Evolutionary conservation across 306 rosid species (phyloP), one percentile per base, ranked within the genome.

Genomic region (Vigna trinervia): DNA sequence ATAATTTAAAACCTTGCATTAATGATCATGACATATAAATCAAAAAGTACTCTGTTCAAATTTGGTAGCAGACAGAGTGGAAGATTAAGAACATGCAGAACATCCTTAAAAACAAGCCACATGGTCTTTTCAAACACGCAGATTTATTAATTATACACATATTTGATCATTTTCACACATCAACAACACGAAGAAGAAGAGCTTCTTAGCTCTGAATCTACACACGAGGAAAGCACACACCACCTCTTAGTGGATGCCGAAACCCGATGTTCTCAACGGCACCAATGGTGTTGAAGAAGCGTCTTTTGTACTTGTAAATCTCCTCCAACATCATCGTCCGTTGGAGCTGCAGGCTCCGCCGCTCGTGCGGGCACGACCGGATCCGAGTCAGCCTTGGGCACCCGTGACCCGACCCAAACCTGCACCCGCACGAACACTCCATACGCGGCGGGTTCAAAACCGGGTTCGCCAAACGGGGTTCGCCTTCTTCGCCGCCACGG

Each of bases 191-290:
- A 60, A 12, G 15, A 46, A 68, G 38, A 26, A 28, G 19, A 61
- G 17, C 45, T 28, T 28, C 65, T 59, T 75, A 11, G n/a, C 17
- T 7, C 12, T 17, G 20, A 52, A 12, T 26, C 64, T 26, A 26
- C 4, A 58, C 39, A 39, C 53, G 75, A 17, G 63, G 12, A 43
- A 39, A 64, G 36, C 70, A 47, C 8, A 8, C 46, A 41, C 78
- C 41, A 43, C 58, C 54, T 59, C 61, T 54, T 5, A 58, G 38
- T 7, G 84, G 93, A 20, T 83, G 76, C 15, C 81, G 87, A 74
- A 86, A 94, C 15, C 93, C 97, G 81, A 92, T 87, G 82, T 88
- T 84, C 81, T 86, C 92, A 67, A 92, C 69, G 26, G 92, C 85
- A 1, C 87, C 94, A 14, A 92, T 86, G 0, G 96, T 92, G 59